Percentiles rank a stretch among this genome's conserved stretches.
Evolutionary conservation across 2,329 filamentous ascomycete species (phyloP).

Genomic region (Aspergillus latus): DNA sequence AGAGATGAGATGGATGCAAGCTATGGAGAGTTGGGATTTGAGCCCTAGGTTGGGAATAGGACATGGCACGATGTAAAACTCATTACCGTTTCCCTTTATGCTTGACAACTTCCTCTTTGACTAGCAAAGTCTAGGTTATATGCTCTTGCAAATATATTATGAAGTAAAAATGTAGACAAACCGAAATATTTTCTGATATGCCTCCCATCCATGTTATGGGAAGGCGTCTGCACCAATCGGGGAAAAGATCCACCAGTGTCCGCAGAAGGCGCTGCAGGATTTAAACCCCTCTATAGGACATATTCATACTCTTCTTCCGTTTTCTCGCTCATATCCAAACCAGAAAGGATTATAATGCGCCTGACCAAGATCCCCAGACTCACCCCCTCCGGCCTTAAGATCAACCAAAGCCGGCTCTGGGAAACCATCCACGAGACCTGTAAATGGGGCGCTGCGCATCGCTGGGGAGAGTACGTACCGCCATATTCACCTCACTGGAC

Average conservation of each 20-base stretch:
- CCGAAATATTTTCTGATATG: neutral
- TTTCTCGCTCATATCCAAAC: neutral
- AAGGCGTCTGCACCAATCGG: neutral
- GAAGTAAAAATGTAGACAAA: no score
- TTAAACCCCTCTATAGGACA: neutral
- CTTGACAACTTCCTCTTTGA: no score
- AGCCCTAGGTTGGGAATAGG: no score
- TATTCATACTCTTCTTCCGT: neutral
- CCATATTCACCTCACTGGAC: neutral
- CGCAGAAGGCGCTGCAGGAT: neutral
- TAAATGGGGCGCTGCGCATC: conserved; percentile 32
- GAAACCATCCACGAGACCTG: conserved; percentile 34
- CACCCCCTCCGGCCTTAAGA: conserved; percentile 25
- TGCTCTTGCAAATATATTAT: no score
- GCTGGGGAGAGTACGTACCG: conserved; percentile 28
- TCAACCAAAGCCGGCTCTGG: conserved; percentile 31
- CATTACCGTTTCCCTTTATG: no score
- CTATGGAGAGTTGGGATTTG: no score
- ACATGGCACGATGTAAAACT: no score
- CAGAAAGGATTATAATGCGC: neutral
- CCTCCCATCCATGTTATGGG: neutral
- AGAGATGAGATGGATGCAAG: no score
- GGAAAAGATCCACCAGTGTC: neutral
- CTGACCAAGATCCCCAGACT: conserved; percentile 2
- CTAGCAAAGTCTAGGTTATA: no score